phyloP scores from a whole-genome alignment of 106 monocot genomes.

The Gastrodia elata region DNA sequence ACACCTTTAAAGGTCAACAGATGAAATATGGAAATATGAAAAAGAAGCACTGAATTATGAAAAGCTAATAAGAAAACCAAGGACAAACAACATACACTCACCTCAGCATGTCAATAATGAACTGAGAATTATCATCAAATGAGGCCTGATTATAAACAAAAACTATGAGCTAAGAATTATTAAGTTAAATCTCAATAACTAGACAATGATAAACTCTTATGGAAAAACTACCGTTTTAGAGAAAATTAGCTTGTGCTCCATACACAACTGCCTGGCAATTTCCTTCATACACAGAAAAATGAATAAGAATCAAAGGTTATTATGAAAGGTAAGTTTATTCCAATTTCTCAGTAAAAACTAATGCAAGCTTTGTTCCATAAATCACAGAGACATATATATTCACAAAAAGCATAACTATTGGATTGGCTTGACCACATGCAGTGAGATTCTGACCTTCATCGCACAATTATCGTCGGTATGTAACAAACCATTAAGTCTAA shows the following conservation, averaged over 20 bases:
- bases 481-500: constrained; percentile 77
- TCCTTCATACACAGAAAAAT: constrained; percentile 38
- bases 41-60: background rate
- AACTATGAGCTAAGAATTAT: background rate
- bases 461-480: constrained; percentile 75
- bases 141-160: constrained; percentile 47
- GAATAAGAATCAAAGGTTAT: background rate
- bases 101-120: constrained; percentile 83
- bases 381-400: background rate
- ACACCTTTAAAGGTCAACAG: constrained; percentile 6
- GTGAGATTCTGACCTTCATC: constrained; percentile 46
- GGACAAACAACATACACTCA: constrained; percentile 17
- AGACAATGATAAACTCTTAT: background rate
- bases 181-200: background rate
- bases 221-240: constrained; percentile 78
- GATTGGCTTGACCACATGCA: background rate
- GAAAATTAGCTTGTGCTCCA: constrained; percentile 73
- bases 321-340: background rate
- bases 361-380: background rate
- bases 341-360: background rate
- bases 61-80: background rate
- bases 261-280: constrained; percentile 91
- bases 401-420: background rate
- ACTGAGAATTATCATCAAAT: constrained; percentile 88
- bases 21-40: background rate